Percentiles rank a stretch among this genome's conserved stretches.
These are phyloP conservation scores for Claviceps citrina DNA, from an alignment of 2,329 filamentous ascomycete species.

Conservation along the genomic window DNA sequence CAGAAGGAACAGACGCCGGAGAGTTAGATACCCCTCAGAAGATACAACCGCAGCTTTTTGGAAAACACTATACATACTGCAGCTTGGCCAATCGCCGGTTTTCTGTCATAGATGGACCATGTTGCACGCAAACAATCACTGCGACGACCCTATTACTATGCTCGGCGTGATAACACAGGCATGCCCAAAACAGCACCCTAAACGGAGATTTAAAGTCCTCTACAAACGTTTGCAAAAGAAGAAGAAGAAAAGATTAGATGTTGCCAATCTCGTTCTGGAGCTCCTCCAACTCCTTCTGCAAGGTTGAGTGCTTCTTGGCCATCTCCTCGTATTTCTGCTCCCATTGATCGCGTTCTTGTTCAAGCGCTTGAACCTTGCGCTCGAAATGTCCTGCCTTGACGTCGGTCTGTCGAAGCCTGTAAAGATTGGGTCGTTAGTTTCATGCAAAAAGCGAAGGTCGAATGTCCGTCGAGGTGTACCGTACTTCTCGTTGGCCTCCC, in stretches of 20 bases:
- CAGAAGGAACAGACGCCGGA: neutral
- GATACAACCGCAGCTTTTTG: slow-evolving; percentile 16
- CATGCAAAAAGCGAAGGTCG: too few relatives aligned
- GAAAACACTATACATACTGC: slow-evolving; percentile 17
- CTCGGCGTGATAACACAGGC: neutral
- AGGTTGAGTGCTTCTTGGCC: slow-evolving; percentile 67
- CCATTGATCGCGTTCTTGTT: slow-evolving; percentile 83
- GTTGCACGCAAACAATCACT: slow-evolving; percentile 10
- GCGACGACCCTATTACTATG: neutral
- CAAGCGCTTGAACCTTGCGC: slow-evolving; percentile 95
- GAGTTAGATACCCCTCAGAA: slow-evolving; percentile 17
- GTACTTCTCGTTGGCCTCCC: slow-evolving; percentile 98
- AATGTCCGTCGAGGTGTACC: slow-evolving; percentile 26
- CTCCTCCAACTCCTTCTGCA: slow-evolving; percentile 83
- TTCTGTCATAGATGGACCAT: slow-evolving; percentile 13
- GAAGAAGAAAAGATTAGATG: slow-evolving; percentile 44
- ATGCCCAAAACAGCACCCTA: neutral
- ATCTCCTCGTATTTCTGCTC: slow-evolving; percentile 97
- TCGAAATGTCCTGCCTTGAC: slow-evolving; percentile 99
- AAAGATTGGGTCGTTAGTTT: slow-evolving; percentile 10
- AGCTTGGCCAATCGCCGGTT: slow-evolving; percentile 15
- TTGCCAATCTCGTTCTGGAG: slow-evolving; percentile 86
- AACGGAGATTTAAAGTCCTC: slow-evolving; percentile 9
- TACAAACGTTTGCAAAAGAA: slow-evolving; percentile 5
- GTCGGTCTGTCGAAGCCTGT: slow-evolving; percentile 92